Conservation (phyloP, 441 rosid species). For the Geranium incanum region DNA sequence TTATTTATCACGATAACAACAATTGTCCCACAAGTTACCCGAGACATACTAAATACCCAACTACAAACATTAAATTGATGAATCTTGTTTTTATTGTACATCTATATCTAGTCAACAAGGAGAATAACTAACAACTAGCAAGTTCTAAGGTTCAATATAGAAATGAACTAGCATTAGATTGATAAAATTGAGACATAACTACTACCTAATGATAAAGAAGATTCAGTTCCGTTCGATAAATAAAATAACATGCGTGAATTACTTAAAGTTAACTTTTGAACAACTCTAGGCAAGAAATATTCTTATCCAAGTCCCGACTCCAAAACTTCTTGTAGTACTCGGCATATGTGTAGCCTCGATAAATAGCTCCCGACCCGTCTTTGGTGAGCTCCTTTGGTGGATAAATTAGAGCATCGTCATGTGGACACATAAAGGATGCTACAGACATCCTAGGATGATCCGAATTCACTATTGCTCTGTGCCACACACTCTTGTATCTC, state of each 20-base stretch:
- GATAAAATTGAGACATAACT: too few relatives aligned
- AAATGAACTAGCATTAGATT: not conserved
- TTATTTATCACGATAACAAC: too few relatives aligned
- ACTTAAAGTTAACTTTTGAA: constrained; percentile 28
- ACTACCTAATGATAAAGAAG: too few relatives aligned
- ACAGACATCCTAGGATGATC: constrained; percentile 43
- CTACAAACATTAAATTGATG: not conserved
- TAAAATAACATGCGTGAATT: too few relatives aligned
- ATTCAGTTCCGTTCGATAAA: too few relatives aligned
- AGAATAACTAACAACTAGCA: not conserved
- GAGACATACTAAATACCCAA: not conserved
- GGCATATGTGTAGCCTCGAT: constrained; percentile 47
- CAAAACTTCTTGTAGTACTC: constrained; percentile 62
- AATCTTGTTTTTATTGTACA: not conserved
- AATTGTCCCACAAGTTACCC: not conserved
- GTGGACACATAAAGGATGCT: constrained; percentile 53
- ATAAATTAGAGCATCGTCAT: constrained; percentile 36
- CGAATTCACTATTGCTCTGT: constrained; percentile 43
- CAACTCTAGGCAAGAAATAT: constrained; percentile 45
- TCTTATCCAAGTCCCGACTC: constrained; percentile 56
- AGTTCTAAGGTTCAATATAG: not conserved
- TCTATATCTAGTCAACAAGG: too few relatives aligned
- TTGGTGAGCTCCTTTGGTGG: constrained; percentile 37
- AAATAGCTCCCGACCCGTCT: constrained; percentile 31
- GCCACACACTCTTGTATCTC: constrained; percentile 60